Base-by-base conservation (phyloP, 768 basidiomycete species). In the Pulveroboletus sp. region DNA sequence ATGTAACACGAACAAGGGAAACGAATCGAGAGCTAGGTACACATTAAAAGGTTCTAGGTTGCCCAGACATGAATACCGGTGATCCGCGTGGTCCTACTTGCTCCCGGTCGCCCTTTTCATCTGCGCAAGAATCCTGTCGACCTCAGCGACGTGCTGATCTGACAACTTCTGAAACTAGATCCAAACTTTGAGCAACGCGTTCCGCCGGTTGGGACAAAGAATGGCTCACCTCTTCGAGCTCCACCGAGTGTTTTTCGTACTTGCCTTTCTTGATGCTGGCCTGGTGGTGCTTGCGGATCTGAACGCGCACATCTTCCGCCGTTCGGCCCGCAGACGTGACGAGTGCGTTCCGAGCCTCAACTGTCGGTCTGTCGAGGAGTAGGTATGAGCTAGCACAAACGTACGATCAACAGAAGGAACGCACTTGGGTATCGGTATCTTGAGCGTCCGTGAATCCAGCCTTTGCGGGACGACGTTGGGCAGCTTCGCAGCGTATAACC, bases 371-470 rank as follows among this genome's bases (percentile, higher is more conserved):
- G 40, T 11, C 44, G 29, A 34, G 30, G 13, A 36, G 32, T 9
- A 47, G 9, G 31, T 10, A 8, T 3, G 5, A 13, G 20, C 16
- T 11, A 5, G 2, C 14, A 14, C 7, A 8, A 17, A 3, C 14
- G 23, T 5, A 6, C n/a, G n/a, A n/a, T n/a, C n/a, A n/a, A n/a
- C n/a, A 24, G 16, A 40, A 19, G 19, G 29, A 13, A 58, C 74
- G 13, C 54, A 90, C 89, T 83, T 90, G 36, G 90, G 86, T 64
- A 92, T 81, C 0, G 89, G 85, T 51, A 93, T 79, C 54, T 78
- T 86, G 55, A 93, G 76, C 2, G 90, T 92, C 36, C 83, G 78
- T 26, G 62, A 70, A 58, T 93, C 89, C 35, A 79, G 69, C 48
- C 75, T 75, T 56, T 92, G 90, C 5, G 89, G 89, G 1, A 82